A percentile compares a stretch with the other conserved stretches of the same genome.
Evolutionary conservation across 2,329 filamentous ascomycete species (phyloP).

Genomic region (Colletotrichum musicola): DNA sequence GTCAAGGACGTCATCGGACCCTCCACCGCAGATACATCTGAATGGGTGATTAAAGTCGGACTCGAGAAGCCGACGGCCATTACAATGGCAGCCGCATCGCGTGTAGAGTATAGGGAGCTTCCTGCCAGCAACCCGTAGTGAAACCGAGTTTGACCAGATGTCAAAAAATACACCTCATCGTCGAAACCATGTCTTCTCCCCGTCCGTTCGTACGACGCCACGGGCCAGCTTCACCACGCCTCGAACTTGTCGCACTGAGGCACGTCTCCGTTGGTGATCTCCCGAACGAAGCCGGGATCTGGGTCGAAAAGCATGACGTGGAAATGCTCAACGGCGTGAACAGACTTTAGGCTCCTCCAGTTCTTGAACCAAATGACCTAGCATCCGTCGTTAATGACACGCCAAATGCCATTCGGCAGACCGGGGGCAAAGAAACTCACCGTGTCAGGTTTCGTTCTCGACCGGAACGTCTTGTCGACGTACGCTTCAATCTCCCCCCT

Average conservation of each 20-base stretch:
- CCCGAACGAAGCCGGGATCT: conserved; percentile 74
- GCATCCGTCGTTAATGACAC: background rate
- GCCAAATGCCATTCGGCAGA: background rate
- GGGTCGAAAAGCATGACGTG: conserved; percentile 91
- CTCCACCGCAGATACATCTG: conserved; percentile 26
- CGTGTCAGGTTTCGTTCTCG: conserved; percentile 63
- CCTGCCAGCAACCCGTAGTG: background rate
- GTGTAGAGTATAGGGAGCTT: conserved; percentile 64
- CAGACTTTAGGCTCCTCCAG: conserved; percentile 85
- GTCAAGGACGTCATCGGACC: conserved; percentile 47
- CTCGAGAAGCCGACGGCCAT: conserved; percentile 82
- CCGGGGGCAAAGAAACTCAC: conserved; percentile 8
- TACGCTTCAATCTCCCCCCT: conserved; percentile 77
- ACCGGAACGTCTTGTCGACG: conserved; percentile 75
- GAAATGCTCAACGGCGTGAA: conserved; percentile 91
- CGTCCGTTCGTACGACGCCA: background rate
- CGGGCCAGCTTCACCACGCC: background rate
- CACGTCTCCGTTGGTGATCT: conserved; percentile 81
- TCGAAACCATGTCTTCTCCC: background rate
- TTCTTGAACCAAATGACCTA: conserved; percentile 84
- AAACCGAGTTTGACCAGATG: background rate
- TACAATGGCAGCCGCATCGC: conserved; percentile 77
- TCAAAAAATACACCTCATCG: background rate
- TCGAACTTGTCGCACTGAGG: conserved; percentile 67
- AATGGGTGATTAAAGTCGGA: conserved; percentile 69